phyloP scores from a whole-genome alignment of 1,284 basidiomycete species.

The Naganishia albida region DNA sequence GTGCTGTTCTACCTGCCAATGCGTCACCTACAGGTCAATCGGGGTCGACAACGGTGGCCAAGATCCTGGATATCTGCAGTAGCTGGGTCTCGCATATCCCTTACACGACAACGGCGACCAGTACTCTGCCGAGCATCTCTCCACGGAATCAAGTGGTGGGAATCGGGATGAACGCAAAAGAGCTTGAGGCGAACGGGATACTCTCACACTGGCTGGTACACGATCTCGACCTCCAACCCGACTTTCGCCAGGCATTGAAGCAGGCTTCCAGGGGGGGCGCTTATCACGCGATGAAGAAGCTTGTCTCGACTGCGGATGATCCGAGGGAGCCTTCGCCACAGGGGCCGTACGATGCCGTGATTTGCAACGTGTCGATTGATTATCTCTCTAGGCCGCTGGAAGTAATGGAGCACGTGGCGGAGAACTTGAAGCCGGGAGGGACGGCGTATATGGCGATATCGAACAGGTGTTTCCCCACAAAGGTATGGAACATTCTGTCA shows the following conservation, averaged over 20 bases:
- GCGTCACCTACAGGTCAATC: not conserved
- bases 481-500: constrained; percentile 34
- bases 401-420: constrained; percentile 37
- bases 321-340: not conserved
- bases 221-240: constrained; percentile 42
- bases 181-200: constrained; percentile 40
- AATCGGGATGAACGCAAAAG: constrained; percentile 43
- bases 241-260: constrained; percentile 25
- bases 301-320: not conserved
- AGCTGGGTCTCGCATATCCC: constrained; percentile 47
- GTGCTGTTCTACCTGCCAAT: constrained; percentile 34
- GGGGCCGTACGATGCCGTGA: constrained; percentile 36
- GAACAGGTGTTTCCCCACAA: constrained; percentile 45
- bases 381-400: constrained; percentile 43
- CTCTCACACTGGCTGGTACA: constrained; percentile 37
- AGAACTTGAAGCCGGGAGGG: constrained; percentile 33
- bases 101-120: not conserved
- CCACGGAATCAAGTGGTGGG: constrained; percentile 39
- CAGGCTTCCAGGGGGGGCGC: constrained; percentile 6
- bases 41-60: constrained; percentile 20
- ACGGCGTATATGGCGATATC: constrained; percentile 41
- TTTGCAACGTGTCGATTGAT: constrained; percentile 46
- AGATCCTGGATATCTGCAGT: constrained; percentile 43
- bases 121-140: not conserved
- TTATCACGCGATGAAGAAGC: not conserved